Base-by-base conservation (phyloP, 148 eudicot genomes). In the Vaccinium myrtillus region DNA sequence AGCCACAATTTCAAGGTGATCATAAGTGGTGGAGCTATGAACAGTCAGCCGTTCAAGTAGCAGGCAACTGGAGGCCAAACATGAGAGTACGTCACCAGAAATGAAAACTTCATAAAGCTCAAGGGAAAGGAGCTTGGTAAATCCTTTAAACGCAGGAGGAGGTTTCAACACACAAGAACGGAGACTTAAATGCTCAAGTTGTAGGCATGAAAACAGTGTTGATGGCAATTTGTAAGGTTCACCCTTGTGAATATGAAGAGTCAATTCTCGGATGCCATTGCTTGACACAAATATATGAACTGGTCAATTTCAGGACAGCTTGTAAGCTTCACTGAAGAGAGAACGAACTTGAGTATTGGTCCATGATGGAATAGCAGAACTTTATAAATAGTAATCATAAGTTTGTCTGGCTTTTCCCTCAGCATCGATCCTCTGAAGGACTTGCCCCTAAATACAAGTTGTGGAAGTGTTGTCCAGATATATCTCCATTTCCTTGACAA, bases 401-500 rank as follows among this genome's bases (percentile, higher is more conserved):
- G 67, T 19, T 59, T 59, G 23, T 59, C 23, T 59, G 23, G 6
- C 1, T 4, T 59, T 59, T 23, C 9, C n/a, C n/a, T 59, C 65
- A 19, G 0, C 23, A 61, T 19, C 48, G 76, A 18, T 81, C 48
- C 19, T 67, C 11, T 12, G 56, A 32, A 81, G 51, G 81, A 82
- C 4, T 3, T 27, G 2, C 10, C 14, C 49, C 82, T 83, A 30
- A 87, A 81, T n/a, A 82, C 76, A 25, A 85, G 77, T 4, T 82
- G 21, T 0, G 85, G 76, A 85, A 87, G 46, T 18, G 23, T 46
- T 49, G 53, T 43, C 89, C 89, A 84, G 21, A 54, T 58, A 32
- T 78, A 27, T 16, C 67, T 82, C 89, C 87, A 59, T 59, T 59
- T 19, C n/a, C 65, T 59, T 4, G 25, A 59, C 65, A 59, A 59